A percentile compares a stretch with the other conserved stretches of the same genome.
phyloP scores from a whole-genome alignment of 177 flowering plant species.

The Vitis hybrid region DNA sequence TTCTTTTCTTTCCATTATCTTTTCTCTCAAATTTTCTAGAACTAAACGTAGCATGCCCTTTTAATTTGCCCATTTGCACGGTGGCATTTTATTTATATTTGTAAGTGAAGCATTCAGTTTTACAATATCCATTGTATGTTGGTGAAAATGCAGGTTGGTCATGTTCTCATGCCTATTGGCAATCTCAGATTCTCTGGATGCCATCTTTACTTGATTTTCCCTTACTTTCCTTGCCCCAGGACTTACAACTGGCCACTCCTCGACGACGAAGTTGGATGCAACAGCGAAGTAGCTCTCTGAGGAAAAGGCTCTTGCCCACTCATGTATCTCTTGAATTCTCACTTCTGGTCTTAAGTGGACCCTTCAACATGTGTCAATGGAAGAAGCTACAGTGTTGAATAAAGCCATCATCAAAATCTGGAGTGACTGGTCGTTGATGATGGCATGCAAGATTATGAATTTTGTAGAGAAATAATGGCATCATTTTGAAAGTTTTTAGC shows the following conservation, averaged over 20 bases:
- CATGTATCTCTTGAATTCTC: slow-evolving; percentile 65
- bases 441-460: not conserved
- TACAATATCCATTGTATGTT: no score
- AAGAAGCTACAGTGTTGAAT: slow-evolving; percentile 29
- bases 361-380: not conserved
- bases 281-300: slow-evolving; percentile 87
- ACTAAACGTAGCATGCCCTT: no score
- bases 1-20: no score
- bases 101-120: no score
- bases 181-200: not conserved
- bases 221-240: slow-evolving; percentile 36
- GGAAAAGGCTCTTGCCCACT: slow-evolving; percentile 91
- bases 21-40: no score
- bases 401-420: slow-evolving; percentile 16
- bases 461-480: no score
- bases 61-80: no score
- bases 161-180: not conserved
- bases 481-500: no score
- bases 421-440: slow-evolving; percentile 12
- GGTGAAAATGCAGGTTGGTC: no score
- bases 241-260: slow-evolving; percentile 72
- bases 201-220: no score
- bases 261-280: slow-evolving; percentile 85
- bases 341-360: not conserved
- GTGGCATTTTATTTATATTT: no score